Evolutionary conservation across 176 grass and related monocot genomes (phyloP), one percentile per base, ranked within the genome.

Genomic region (Chrysopogon serrulatus): DNA sequence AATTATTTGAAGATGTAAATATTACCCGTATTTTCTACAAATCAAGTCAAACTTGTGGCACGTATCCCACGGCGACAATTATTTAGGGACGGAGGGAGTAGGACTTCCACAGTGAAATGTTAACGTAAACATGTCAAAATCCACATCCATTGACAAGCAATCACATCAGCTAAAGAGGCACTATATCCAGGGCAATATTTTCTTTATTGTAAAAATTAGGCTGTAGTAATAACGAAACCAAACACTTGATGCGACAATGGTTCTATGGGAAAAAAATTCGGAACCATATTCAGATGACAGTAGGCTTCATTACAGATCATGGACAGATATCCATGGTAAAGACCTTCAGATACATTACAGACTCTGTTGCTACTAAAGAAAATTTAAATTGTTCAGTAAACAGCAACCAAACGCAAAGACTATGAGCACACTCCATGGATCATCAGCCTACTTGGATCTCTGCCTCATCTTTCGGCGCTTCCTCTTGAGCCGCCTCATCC

Each of bases 401-500:
- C 16, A 0, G 19, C 64, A 15, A 15, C 8, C 2, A 12, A 66
- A 6, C 2, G 19, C 34, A 49, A 32, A 14, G 71, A 37, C 2
- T 39, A 2, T 6, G 0, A 19, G 10, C 43, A 26, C 23, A 18
- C 45, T 56, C 16, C n/a, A 70, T 28, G 14, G 8, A 33, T 7
- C 5, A 33, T 7, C 5, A 15, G 42, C 27, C 83, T 92, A 88
- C 73, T 92, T 92, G 21, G 86, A 92, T 76, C 90, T 77, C 86
- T 92, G 87, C 79, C 90, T 92, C 90, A 92, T 92, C 87, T 92
- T 92, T 84, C 87, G 71, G 70, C 87, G 87, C 84, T 92, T 92
- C 80, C 87, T 90, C 92, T 92, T 89, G 72, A 90, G 88, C 24
- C 91, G 79, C 85, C 82, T 93, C 88, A 93, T 93, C 26, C 88